A percentile compares a stretch with the other conserved stretches of the same genome.
Conservation (phyloP, 768 basidiomycete genomes). For the Psilocybe cyanescens region DNA sequence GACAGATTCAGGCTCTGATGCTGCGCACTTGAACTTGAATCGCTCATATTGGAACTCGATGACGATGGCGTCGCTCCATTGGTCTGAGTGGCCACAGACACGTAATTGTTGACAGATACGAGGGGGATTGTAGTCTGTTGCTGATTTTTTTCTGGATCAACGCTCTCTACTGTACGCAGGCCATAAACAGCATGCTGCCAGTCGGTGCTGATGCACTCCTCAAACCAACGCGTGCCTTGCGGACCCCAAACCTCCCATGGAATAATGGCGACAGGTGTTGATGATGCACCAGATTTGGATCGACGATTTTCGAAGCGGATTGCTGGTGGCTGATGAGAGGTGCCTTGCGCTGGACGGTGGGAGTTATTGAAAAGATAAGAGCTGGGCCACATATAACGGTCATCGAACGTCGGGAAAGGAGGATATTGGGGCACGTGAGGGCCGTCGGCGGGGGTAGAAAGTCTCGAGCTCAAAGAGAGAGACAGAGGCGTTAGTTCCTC, state of each 20-base stretch:
- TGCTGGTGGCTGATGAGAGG: not conserved
- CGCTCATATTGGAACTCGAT: not conserved
- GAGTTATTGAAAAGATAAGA: not conserved
- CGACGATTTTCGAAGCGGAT: not conserved
- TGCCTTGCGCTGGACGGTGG: not conserved
- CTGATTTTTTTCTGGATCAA: slow-evolving; percentile 17
- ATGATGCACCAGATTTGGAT: not conserved
- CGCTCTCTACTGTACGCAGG: slow-evolving; percentile 50
- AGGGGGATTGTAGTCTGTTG: not conserved
- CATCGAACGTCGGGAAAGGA: slow-evolving; percentile 30
- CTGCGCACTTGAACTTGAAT: not conserved
- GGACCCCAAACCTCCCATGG: slow-evolving; percentile 59
- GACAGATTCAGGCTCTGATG: not conserved
- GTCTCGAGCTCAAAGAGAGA: not conserved
- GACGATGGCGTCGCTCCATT: not conserved
- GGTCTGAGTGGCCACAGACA: not conserved
- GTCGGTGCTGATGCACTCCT: slow-evolving; percentile 50
- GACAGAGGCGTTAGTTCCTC: not conserved
- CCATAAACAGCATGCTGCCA: slow-evolving; percentile 62
- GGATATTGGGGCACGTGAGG: slow-evolving; percentile 22
- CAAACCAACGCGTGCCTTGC: slow-evolving; percentile 55
- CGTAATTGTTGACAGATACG: not conserved
- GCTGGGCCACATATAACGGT: not conserved
- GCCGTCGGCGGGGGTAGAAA: not conserved
- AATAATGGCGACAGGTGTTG: slow-evolving; percentile 21